Base-by-base conservation (phyloP, 2,329 filamentous ascomycete species). In the Elsinoe fawcettii region DNA sequence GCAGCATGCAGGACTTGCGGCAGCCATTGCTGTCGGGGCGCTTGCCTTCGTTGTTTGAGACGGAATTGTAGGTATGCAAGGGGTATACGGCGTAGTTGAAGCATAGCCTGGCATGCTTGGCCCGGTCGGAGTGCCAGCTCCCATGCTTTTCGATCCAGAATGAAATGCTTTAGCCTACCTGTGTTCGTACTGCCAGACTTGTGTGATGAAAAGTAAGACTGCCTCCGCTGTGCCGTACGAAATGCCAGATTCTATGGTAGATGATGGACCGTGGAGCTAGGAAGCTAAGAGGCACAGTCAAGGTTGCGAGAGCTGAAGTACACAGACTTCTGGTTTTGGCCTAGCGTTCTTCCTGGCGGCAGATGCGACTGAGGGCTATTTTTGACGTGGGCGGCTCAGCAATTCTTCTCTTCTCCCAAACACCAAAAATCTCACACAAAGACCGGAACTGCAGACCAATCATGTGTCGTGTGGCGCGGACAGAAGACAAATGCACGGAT, bases 41-140 rank as follows among this genome's bases (percentile, higher is more conserved):
- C 25, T 51, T 5, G 46, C 46, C 11, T 51, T 51, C 25, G 30
- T 25, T 18, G 27, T 51, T 51, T 51, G 46, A 51, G 46, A 25
- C 23, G 5, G 12, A 20, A 16, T 30, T 12, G 9, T 47, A n/a
- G 43, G 20, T 25, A 34, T 20, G 25, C 27, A 34, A 34, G 25
- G 46, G 27, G 46, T 34, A 16, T 51, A 34, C 46, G 25, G 25
- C 27, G 46, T 32, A 25, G 46, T 32, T 23, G 14, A 14, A 32
- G 22, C n/a, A n/a, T n/a, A 5, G 46, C 23, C 11, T 2, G 32
- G 46, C n/a, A 18, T 30, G 46, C n/a, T n/a, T n/a, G n/a, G n/a
- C n/a, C n/a, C 20, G 41, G 4, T 23, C 3, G 11, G 14, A 46
- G 41, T 27, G 12, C 23, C 14, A 14, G 39, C 11, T 2, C 12